phyloP scores from a whole-genome alignment of 1,284 basidiomycete species.

The Porogramme epimiltina region DNA sequence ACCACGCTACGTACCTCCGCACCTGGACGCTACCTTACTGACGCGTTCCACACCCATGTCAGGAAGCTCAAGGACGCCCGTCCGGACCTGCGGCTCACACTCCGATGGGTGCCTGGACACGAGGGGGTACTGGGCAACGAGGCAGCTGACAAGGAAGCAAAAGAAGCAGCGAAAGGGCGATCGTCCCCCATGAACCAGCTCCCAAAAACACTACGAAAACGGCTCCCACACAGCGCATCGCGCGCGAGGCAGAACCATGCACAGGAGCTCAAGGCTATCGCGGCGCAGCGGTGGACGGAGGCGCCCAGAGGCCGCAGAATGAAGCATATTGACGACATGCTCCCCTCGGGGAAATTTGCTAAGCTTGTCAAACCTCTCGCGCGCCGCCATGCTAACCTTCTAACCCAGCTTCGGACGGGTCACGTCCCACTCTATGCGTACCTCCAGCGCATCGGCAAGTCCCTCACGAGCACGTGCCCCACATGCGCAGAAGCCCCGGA shows the following conservation, averaged over 20 bases:
- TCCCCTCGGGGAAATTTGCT: slow-evolving; percentile 12
- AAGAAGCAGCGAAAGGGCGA: slow-evolving; percentile 14
- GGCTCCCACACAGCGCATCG: slow-evolving; percentile 10
- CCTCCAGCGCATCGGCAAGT: slow-evolving; percentile 23
- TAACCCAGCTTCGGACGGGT: slow-evolving; percentile 33
- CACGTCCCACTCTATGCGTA: slow-evolving; percentile 29
- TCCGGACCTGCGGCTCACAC: neutral
- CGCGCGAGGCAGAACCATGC: neutral
- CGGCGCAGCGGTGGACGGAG: neutral
- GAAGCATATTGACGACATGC: slow-evolving; percentile 3
- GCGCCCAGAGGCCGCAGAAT: neutral
- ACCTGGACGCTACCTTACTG: neutral
- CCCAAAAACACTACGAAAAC: slow-evolving; percentile 6
- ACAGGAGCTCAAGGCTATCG: neutral
- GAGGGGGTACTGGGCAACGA: slow-evolving; percentile 21
- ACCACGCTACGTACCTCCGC: neutral
- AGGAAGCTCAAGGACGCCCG: neutral
- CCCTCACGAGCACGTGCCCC: slow-evolving; percentile 25
- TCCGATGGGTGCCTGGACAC: slow-evolving; percentile 20
- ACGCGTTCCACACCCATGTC: neutral
- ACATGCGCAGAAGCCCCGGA: slow-evolving; percentile 22
- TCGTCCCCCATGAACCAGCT: neutral
- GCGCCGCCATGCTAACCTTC: slow-evolving; percentile 17
- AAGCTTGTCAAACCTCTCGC: slow-evolving; percentile 1
- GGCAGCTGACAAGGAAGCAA: slow-evolving; percentile 15